Conservation (phyloP, 2,329 filamentous ascomycete genomes). For the Aspergillus sclerotialis region DNA sequence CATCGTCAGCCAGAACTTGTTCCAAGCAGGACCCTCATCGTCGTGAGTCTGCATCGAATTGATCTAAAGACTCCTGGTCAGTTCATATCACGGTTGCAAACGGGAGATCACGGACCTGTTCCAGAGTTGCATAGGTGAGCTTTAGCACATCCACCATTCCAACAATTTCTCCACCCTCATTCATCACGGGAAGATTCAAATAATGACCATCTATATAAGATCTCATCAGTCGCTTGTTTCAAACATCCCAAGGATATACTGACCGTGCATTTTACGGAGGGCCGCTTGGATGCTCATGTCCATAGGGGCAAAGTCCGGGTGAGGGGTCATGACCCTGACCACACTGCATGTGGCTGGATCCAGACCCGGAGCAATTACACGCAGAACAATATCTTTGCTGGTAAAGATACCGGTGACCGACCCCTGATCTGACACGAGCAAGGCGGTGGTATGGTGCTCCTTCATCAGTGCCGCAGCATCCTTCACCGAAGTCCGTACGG, state of each 20-base stretch:
- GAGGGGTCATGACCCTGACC: constrained; percentile 97
- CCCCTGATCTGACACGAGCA: constrained; percentile 92
- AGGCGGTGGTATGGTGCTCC: constrained; percentile 95
- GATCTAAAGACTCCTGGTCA: constrained; percentile 46
- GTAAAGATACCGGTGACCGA: constrained; percentile 99
- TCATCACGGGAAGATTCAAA: constrained; percentile 97
- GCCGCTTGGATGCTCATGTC: constrained; percentile 99
- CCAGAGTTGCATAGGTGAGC: constrained; percentile 93
- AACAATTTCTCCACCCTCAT: constrained; percentile 91
- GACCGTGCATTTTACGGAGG: constrained; percentile 97
- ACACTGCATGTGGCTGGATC: constrained; percentile 95
- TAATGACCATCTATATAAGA: constrained; percentile 76
- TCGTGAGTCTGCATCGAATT: constrained; percentile 88
- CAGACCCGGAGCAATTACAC: constrained; percentile 92
- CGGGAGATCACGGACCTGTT: constrained; percentile 61
- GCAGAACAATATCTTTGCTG: constrained; percentile 96
- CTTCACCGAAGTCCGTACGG: constrained; percentile 90
- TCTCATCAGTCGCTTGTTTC: constrained; percentile 1
- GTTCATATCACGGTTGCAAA: background rate
- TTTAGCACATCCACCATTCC: constrained; percentile 99
- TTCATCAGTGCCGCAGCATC: constrained; percentile 96
- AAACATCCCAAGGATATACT: constrained; percentile 29
- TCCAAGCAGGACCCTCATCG: constrained; percentile 94
- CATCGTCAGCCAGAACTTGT: constrained; percentile 98
- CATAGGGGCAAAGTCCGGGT: constrained; percentile 96